phyloP scores from a whole-genome alignment of 306 rosid species.

The Castanopsis chinensis region DNA sequence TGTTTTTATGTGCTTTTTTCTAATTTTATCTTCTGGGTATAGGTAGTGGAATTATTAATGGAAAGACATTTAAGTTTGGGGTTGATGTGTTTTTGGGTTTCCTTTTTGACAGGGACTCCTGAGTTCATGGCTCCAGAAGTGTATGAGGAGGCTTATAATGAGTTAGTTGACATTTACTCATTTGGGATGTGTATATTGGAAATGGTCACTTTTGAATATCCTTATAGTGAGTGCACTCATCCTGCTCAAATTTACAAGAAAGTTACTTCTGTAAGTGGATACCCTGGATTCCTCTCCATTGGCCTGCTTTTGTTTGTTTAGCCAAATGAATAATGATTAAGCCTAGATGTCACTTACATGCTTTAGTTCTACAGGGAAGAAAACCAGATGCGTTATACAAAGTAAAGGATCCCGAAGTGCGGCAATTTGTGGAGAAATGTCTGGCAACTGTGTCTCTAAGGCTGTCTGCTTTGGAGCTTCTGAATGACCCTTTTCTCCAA shows the following conservation, averaged over 20 bases:
- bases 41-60: constrained; percentile 17
- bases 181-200: constrained; percentile 97
- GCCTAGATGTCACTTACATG: constrained; percentile 23
- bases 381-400: constrained; percentile 85
- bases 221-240: constrained; percentile 92
- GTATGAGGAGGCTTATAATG: constrained; percentile 86
- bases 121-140: constrained; percentile 99
- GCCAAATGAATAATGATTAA: constrained; percentile 1
- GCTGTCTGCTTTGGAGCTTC: constrained; percentile 86
- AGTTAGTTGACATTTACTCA: constrained; percentile 91
- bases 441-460: constrained; percentile 75
- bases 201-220: constrained; percentile 94
- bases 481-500: constrained; percentile 77
- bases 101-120: constrained; percentile 66
- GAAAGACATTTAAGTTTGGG: constrained; percentile 18
- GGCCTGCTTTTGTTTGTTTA: constrained; percentile 7
- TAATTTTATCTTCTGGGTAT: background rate
- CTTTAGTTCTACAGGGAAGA: constrained; percentile 60
- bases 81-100: constrained; percentile 15
- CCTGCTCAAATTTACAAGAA: constrained; percentile 97
- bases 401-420: constrained; percentile 80
- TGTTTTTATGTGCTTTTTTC: background rate
- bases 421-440: constrained; percentile 84
- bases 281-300: constrained; percentile 18
- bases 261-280: constrained; percentile 82